Evolutionary conservation across 1,139 yeast species (phyloP).

Genomic region (Zhuliangozyma parablackwelliae): DNA sequence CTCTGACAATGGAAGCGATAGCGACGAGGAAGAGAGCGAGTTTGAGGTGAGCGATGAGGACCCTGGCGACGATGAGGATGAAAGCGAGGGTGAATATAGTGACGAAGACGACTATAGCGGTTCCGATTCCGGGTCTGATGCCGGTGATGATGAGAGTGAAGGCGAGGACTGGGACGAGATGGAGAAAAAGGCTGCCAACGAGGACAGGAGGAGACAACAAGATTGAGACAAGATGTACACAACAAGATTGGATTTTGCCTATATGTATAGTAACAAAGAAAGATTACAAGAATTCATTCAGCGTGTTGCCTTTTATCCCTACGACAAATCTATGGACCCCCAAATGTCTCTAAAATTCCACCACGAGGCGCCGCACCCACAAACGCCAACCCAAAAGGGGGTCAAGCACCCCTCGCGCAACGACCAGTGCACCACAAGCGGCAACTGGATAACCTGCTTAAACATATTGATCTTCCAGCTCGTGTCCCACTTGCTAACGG

Average conservation of each 20-base stretch:
- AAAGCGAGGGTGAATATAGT: conserved; percentile 41
- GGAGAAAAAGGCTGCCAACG: conserved; percentile 63
- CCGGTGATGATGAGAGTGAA: conserved; percentile 37
- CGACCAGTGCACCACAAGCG: conserved; percentile 59
- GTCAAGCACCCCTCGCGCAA: conserved; percentile 49
- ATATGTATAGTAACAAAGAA: conserved; percentile 1
- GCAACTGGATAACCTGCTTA: conserved; percentile 44
- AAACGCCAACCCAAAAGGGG: conserved; percentile 49
- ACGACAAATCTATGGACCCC: conserved; percentile 30
- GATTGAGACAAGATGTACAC: conserved; percentile 11
- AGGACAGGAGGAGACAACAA: conserved; percentile 28
- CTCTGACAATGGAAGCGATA: conserved; percentile 57
- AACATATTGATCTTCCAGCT: conserved; percentile 35
- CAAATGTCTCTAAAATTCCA: conserved; percentile 40
- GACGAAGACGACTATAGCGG: conserved; percentile 48
- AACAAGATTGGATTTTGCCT: background rate
- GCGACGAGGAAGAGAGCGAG: conserved; percentile 57
- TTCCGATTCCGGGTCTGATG: conserved; percentile 30
- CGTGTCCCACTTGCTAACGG: conserved; percentile 32
- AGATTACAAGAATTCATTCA: background rate
- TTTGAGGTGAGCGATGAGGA: conserved; percentile 61
- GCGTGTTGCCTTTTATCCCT: background rate
- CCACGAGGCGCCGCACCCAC: conserved; percentile 47
- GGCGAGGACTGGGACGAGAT: conserved; percentile 77
- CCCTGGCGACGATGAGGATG: conserved; percentile 56